A percentile compares a stretch with the other conserved stretches of the same genome.
These are phyloP conservation scores for Clonostachys rosea DNA, from an alignment of 2,329 filamentous ascomycete species.

Conservation along the genomic window DNA sequence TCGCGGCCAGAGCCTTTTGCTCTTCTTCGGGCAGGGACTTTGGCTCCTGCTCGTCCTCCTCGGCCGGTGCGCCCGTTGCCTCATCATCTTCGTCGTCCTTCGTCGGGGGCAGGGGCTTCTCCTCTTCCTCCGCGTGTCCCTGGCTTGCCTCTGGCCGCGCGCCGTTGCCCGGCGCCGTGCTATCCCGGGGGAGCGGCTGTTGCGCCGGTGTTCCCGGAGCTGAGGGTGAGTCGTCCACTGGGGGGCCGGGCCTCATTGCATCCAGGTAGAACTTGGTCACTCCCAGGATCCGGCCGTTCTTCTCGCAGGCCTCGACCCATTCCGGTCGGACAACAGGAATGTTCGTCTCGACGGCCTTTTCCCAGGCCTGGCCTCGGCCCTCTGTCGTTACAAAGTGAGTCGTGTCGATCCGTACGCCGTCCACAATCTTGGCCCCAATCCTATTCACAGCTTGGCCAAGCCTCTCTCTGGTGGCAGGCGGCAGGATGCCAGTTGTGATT, in stretches of 20 bases:
- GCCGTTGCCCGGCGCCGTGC: constrained; percentile 15
- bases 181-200: constrained; percentile 25
- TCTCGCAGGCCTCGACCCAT: constrained; percentile 96
- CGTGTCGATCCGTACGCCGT: constrained; percentile 90
- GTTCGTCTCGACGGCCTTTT: constrained; percentile 96
- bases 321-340: constrained; percentile 95
- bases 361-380: constrained; percentile 84
- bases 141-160: constrained; percentile 9
- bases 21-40: constrained; percentile 14
- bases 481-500: constrained; percentile 84
- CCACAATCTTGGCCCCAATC: constrained; percentile 89
- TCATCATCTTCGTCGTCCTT: constrained; percentile 14
- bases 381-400: constrained; percentile 98
- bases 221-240: constrained; percentile 22
- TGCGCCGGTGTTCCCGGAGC: constrained; percentile 10
- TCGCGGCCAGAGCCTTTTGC: constrained; percentile 23
- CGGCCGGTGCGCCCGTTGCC: constrained; percentile 9
- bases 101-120: constrained; percentile 8
- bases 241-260: constrained; percentile 51
- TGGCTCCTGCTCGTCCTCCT: constrained; percentile 5
- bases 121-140: constrained; percentile 16
- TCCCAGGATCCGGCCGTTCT: constrained; percentile 85
- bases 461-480: constrained; percentile 65
- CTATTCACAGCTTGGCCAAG: constrained; percentile 73
- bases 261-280: constrained; percentile 96